These are phyloP conservation scores for Phytophthora aleatoria DNA, from an alignment of 352 stramenopile species.

Conservation along the genomic window DNA sequence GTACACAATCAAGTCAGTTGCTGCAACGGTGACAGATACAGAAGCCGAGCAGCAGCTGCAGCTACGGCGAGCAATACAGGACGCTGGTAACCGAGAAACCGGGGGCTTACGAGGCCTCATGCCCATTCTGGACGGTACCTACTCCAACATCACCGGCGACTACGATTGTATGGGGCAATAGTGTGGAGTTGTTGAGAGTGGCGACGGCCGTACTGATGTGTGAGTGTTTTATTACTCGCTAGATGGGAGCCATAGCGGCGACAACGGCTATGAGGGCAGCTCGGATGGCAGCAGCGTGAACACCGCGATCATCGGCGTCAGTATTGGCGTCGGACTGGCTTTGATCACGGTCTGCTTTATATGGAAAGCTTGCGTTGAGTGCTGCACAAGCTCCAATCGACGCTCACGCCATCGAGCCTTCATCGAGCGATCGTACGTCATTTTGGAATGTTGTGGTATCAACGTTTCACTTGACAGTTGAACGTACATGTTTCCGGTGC, in stretches of 20 bases:
- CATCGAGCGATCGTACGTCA: constrained; percentile 45
- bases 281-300: constrained; percentile 25
- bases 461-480: constrained; percentile 6
- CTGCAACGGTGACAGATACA: constrained; percentile 1
- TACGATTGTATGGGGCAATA: constrained; percentile 25
- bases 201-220: constrained; percentile 3
- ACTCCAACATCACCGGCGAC: constrained; percentile 16
- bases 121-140: constrained; percentile 26
- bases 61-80: constrained; percentile 4
- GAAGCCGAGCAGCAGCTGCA: constrained; percentile 10
- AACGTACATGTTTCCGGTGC: constrained; percentile 10
- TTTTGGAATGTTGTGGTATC: constrained; percentile 13
- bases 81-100: not conserved
- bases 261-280: constrained; percentile 18
- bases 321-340: constrained; percentile 39
- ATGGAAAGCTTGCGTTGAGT: constrained; percentile 58
- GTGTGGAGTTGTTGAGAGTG: not conserved
- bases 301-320: constrained; percentile 37
- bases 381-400: constrained; percentile 44
- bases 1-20: constrained; percentile 11
- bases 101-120: constrained; percentile 21
- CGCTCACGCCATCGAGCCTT: constrained; percentile 52
- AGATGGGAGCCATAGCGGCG: constrained; percentile 25
- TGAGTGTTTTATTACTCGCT: not conserved
- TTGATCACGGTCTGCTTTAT: constrained; percentile 48